Evolutionary conservation across 1,139 yeast genomes (phyloP).

Genomic region (Suhomyces bokatorum): DNA sequence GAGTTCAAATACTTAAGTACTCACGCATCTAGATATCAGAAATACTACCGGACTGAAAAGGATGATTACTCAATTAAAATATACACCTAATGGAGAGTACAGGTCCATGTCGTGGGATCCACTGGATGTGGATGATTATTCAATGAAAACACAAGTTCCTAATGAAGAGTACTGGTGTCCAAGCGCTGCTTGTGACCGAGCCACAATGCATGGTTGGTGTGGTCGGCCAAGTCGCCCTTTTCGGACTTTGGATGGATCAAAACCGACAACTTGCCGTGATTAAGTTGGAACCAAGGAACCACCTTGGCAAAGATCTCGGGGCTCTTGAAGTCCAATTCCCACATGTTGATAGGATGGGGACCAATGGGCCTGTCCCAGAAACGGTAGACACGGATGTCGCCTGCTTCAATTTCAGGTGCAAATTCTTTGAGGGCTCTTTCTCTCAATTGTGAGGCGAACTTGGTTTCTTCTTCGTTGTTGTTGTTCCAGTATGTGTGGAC

Average conservation of each 20-base stretch:
- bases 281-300: slow-evolving; percentile 44
- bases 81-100: slow-evolving; percentile 6
- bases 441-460: slow-evolving; percentile 41
- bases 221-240: slow-evolving; percentile 45
- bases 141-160: not conserved
- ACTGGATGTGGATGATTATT: not conserved
- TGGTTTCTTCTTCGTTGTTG: slow-evolving; percentile 33
- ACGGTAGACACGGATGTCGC: slow-evolving; percentile 44
- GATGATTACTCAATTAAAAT: not conserved
- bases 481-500: slow-evolving; percentile 57
- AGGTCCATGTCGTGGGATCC: no score
- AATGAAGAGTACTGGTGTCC: slow-evolving; percentile 13
- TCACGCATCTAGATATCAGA: no score
- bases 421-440: slow-evolving; percentile 46
- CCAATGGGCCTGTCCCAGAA: slow-evolving; percentile 56
- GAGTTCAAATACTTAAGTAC: no score
- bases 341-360: slow-evolving; percentile 55
- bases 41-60: no score
- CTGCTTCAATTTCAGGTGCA: slow-evolving; percentile 43
- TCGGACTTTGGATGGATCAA: slow-evolving; percentile 54
- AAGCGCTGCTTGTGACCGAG: slow-evolving; percentile 41
- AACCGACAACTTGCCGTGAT: slow-evolving; percentile 54
- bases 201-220: slow-evolving; percentile 56
- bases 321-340: slow-evolving; percentile 41
- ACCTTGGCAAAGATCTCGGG: slow-evolving; percentile 28